These are phyloP conservation scores for Fraxinus americana DNA, from an alignment of 257 asterid species.

Conservation along the genomic window DNA sequence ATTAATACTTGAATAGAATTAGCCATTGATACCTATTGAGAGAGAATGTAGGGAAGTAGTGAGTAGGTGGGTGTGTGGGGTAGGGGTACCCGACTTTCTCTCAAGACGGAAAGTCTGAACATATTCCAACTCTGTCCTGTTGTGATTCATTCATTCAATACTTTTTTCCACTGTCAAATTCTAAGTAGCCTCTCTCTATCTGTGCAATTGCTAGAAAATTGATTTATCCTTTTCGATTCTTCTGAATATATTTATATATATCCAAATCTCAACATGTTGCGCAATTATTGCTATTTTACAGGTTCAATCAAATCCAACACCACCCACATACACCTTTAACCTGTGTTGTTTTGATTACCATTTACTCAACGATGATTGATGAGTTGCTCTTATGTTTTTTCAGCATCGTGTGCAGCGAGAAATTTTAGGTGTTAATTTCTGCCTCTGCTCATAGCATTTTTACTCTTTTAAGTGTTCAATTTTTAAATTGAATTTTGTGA, in stretches of 20 bases:
- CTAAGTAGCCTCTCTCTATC: background rate
- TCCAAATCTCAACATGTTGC: background rate
- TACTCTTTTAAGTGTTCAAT: background rate
- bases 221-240: background rate
- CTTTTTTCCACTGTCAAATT: background rate
- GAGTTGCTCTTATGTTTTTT: background rate
- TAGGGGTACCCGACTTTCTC: background rate
- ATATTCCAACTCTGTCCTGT: background rate
- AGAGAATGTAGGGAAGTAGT: background rate
- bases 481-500: background rate
- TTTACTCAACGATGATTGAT: background rate
- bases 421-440: slow-evolving; percentile 1
- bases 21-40: too few relatives aligned
- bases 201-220: background rate
- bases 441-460: background rate
- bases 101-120: background rate
- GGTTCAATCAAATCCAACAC: background rate
- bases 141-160: background rate
- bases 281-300: background rate
- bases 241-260: background rate
- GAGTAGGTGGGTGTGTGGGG: background rate
- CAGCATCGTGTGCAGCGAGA: background rate
- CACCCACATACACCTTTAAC: background rate
- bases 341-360: background rate
- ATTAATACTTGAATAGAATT: too few relatives aligned